Conservation (phyloP, 2,329 filamentous ascomycete species). For the Aureobasidium sp. region DNA sequence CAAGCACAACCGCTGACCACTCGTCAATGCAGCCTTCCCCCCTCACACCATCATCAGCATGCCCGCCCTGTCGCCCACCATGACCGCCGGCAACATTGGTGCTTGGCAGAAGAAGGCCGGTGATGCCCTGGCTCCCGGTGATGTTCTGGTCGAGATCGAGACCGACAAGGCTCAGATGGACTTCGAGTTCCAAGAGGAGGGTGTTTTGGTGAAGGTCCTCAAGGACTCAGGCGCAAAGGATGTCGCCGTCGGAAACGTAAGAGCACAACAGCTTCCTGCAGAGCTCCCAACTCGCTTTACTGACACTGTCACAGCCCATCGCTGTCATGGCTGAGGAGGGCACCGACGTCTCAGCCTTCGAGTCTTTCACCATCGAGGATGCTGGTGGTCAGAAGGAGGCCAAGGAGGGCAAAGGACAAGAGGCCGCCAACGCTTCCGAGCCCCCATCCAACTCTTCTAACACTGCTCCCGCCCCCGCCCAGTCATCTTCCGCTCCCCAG, state of each 20-base stretch:
- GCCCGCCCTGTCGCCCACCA: conserved; percentile 95
- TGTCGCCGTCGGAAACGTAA: conserved; percentile 85
- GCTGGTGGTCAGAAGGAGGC: conserved; percentile 75
- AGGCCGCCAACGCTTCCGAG: conserved; percentile 55
- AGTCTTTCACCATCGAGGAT: conserved; percentile 79
- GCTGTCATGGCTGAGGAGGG: conserved; percentile 91
- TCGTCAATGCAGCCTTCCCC: conserved; percentile 68
- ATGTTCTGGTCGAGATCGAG: conserved; percentile 87
- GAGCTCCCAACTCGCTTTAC: background rate
- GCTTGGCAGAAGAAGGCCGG: conserved; percentile 96
- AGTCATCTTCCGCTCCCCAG: conserved; percentile 43
- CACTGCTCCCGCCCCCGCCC: conserved; percentile 51
- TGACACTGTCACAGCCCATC: conserved; percentile 62
- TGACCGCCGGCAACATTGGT: conserved; percentile 94
- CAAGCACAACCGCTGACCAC: conserved; percentile 21
- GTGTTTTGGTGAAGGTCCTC: conserved; percentile 87
- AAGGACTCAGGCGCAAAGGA: conserved; percentile 93
- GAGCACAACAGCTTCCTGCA: background rate
- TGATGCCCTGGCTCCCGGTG: conserved; percentile 78
- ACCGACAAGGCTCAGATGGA: conserved; percentile 99
- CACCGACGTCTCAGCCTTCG: conserved; percentile 78
- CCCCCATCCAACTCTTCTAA: conserved; percentile 50
- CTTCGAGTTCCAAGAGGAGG: conserved; percentile 99
- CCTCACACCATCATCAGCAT: conserved; percentile 94
- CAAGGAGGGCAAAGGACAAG: conserved; percentile 57